phyloP scores from a whole-genome alignment of 495 filamentous ascomycete species.

The Aspergillus funiculosus region DNA sequence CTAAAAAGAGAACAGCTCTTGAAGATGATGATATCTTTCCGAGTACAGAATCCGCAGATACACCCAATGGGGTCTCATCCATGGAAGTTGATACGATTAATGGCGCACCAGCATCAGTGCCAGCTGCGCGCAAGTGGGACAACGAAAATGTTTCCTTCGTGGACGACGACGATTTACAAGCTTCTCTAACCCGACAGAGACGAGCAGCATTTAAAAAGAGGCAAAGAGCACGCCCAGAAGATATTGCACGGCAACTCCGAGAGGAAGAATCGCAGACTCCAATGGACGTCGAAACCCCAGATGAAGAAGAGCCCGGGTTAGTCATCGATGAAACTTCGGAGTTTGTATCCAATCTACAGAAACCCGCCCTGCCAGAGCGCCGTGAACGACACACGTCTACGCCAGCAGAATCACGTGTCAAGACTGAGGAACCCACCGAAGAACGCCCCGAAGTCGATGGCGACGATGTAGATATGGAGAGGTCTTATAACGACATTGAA shows the following conservation, averaged over 20 bases:
- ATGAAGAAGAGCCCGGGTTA: conserved; percentile 62
- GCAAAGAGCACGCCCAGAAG: conserved; percentile 74
- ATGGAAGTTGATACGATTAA: conserved; percentile 74
- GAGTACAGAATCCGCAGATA: conserved; percentile 34
- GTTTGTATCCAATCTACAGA: conserved; percentile 81
- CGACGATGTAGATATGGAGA: conserved; percentile 60
- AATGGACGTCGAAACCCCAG: conserved; percentile 42
- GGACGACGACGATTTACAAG: conserved; percentile 91
- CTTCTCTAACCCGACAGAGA: conserved; percentile 73
- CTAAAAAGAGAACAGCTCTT: conserved; percentile 59
- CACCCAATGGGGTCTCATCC: conserved; percentile 37
- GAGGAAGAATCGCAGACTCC: conserved; percentile 62
- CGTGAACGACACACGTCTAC: conserved; percentile 42
- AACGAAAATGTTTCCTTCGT: conserved; percentile 65
- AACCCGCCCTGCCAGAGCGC: conserved; percentile 59
- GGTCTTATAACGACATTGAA: conserved; percentile 52
- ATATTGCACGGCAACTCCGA: conserved; percentile 74
- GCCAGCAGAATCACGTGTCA: conserved; percentile 36
- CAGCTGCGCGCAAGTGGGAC: conserved; percentile 52
- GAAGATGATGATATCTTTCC: conserved; percentile 73
- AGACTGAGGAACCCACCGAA: conserved; percentile 45
- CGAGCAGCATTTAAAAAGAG: conserved; percentile 82
- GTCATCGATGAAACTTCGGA: conserved; percentile 93
- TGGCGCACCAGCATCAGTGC: conserved; percentile 24
- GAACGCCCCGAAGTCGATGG: conserved; percentile 42